phyloP scores from a whole-genome alignment of 306 rosid genomes.

The Cyamopsis tetragonoloba region DNA sequence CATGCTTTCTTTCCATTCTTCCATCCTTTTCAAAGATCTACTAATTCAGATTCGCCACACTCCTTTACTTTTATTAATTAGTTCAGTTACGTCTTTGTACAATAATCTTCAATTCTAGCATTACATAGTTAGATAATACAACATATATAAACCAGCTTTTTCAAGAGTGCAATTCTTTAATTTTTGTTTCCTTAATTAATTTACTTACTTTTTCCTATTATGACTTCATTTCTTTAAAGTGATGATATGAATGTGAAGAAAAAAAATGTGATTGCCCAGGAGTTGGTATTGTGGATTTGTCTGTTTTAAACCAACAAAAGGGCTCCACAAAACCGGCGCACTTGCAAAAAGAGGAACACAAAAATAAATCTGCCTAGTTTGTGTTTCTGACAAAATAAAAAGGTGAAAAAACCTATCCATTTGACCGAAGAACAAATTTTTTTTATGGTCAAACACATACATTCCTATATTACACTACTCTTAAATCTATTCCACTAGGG shows the following conservation, averaged over 20 bases:
- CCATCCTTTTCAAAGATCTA: not conserved
- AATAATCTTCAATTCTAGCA: not conserved
- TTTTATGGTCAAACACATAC: no score
- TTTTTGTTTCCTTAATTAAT: no score
- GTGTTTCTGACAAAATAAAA: not conserved
- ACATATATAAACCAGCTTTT: no score
- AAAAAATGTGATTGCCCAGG: not conserved
- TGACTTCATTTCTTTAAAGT: no score
- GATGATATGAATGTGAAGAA: not conserved
- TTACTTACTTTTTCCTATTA: no score
- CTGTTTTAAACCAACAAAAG: slow-evolving; percentile 22
- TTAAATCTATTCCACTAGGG: no score
- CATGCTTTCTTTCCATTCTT: not conserved
- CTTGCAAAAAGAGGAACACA: not conserved
- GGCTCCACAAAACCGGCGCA: slow-evolving; percentile 47
- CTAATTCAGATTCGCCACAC: not conserved
- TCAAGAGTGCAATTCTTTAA: no score
- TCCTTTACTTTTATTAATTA: not conserved
- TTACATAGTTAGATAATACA: no score
- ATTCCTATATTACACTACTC: no score
- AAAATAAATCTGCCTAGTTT: not conserved
- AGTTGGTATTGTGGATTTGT: not conserved
- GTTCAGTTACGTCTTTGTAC: not conserved
- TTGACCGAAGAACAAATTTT: no score
- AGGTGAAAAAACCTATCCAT: no score